Percentiles rank a stretch among this genome's conserved stretches.
These are phyloP conservation scores for Ascocoryne sarcoides DNA, from an alignment of 2,329 filamentous ascomycete species.

Conservation along the genomic window DNA sequence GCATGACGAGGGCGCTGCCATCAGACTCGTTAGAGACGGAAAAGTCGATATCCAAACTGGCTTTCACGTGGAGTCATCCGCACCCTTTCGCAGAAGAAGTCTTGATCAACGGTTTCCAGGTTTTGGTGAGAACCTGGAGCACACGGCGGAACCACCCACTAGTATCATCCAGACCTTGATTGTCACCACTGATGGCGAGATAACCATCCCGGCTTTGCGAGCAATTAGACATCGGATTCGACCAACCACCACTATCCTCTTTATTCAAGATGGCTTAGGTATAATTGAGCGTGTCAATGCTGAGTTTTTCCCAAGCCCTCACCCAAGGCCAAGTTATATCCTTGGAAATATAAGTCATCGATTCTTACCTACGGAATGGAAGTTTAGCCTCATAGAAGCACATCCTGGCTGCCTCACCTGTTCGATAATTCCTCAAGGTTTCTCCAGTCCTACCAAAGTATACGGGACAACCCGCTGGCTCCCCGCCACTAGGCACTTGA, in stretches of 20 bases:
- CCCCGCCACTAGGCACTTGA: constrained; percentile 46
- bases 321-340: constrained; percentile 64
- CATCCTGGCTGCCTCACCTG: constrained; percentile 30
- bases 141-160: constrained; percentile 23
- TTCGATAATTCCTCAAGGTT: constrained; percentile 20
- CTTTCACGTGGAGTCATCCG: constrained; percentile 25
- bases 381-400: constrained; percentile 34
- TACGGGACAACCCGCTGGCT: constrained; percentile 28
- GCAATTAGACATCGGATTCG: constrained; percentile 58
- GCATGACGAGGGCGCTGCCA: constrained; percentile 35
- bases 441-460: neutral
- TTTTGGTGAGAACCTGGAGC: constrained; percentile 16
- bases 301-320: constrained; percentile 58
- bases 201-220: constrained; percentile 47
- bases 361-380: constrained; percentile 33
- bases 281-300: constrained; percentile 69
- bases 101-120: constrained; percentile 17
- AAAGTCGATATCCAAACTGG: constrained; percentile 29
- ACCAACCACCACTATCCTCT: constrained; percentile 60
- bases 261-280: constrained; percentile 77
- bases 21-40: constrained; percentile 38
- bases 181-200: constrained; percentile 54
- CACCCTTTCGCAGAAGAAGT: constrained; percentile 7
- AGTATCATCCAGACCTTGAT: constrained; percentile 59
- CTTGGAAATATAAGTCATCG: constrained; percentile 28